Evolutionary conservation across 257 asterid species (phyloP).

Genomic region (Rhazya stricta): DNA sequence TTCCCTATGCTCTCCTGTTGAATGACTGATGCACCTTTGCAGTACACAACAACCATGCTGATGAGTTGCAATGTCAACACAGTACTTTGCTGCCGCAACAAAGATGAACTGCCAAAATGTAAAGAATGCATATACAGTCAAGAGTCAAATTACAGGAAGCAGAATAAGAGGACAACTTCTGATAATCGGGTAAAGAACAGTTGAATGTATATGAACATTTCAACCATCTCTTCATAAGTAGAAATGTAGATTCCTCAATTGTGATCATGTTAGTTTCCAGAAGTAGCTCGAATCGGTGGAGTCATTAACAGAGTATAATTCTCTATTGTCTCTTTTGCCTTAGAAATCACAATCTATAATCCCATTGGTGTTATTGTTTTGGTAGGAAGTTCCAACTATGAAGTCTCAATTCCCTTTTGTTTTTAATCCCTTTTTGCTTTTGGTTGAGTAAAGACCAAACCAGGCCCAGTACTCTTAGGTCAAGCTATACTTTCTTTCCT

Average conservation of each 20-base stretch:
- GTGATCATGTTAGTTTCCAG: neutral
- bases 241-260: neutral
- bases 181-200: neutral
- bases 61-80: conserved; percentile 84
- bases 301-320: neutral
- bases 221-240: neutral
- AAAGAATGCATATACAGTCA: neutral
- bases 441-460: neutral
- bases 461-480: neutral
- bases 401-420: neutral
- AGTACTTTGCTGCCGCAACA: conserved; percentile 78
- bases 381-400: neutral
- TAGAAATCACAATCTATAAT: neutral
- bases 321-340: neutral
- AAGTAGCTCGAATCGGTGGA: neutral
- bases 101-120: conserved; percentile 66
- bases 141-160: neutral
- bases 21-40: conserved; percentile 77
- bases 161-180: neutral
- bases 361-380: neutral
- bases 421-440: neutral
- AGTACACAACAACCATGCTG: conserved; percentile 95
- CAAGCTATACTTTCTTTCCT: neutral
- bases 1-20: conserved; percentile 64
- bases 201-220: neutral